Conservation (phyloP, 2,329 filamentous ascomycete species). For the Teratosphaeria pseudoeucalypti region DNA sequence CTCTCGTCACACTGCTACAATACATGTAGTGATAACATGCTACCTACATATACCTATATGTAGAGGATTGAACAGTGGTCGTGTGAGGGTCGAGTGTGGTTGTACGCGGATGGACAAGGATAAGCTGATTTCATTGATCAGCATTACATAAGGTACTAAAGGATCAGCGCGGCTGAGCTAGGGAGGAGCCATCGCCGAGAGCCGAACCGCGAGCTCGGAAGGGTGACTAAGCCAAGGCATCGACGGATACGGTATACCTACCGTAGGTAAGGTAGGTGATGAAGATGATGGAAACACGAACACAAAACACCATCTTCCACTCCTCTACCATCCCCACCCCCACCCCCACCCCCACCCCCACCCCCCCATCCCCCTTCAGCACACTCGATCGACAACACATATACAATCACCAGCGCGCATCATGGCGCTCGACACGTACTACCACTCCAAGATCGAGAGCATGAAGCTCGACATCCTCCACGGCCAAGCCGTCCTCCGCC, state of each 20-base stretch:
- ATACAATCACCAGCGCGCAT: constrained; percentile 28
- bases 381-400: neutral
- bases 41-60: too few species aligned
- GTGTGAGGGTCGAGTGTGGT: neutral
- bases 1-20: too few species aligned
- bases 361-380: neutral
- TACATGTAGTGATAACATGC: too few species aligned
- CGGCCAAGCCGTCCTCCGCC: constrained; percentile 86
- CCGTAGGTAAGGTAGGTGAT: too few species aligned
- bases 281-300: too few species aligned
- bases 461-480: constrained; percentile 99
- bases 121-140: neutral
- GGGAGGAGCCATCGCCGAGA: neutral
- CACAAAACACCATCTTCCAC: too few species aligned
- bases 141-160: neutral
- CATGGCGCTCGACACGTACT: constrained; percentile 99
- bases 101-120: neutral
- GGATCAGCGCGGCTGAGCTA: neutral
- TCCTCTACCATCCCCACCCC: too few species aligned
- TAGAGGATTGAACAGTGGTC: too few species aligned
- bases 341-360: too few species aligned
- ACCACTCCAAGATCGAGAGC: constrained; percentile 99
- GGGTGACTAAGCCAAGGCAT: too few species aligned
- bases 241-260: too few species aligned
- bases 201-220: neutral